Evolutionary conservation across 2,329 filamentous ascomycete genomes (phyloP).

Genomic region (Furcasterigmium sp.): DNA sequence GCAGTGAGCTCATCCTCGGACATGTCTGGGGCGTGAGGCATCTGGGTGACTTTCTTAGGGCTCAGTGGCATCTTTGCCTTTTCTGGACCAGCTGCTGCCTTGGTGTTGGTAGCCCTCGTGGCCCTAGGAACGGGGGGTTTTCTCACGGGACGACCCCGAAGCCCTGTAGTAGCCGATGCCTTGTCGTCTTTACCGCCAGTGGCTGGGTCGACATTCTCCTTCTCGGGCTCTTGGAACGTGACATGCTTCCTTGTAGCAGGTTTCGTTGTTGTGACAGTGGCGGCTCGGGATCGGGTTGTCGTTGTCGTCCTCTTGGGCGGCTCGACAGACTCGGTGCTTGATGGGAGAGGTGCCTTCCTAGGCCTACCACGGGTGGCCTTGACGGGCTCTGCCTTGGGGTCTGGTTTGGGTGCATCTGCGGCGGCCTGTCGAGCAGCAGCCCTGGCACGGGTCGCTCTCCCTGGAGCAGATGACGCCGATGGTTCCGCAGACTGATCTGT

Average conservation of each 20-base stretch:
- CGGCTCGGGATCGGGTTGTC: constrained; percentile 19
- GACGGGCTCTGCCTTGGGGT: constrained; percentile 16
- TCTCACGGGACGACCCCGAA: constrained; percentile 39
- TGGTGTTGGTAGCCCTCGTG: constrained; percentile 20
- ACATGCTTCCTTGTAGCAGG: constrained; percentile 53
- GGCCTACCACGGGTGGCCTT: constrained; percentile 38
- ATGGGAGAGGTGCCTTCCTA: constrained; percentile 28
- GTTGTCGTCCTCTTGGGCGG: constrained; percentile 11
- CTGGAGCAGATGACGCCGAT: constrained; percentile 10
- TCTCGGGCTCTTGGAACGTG: constrained; percentile 59
- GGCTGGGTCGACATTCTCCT: constrained; percentile 53
- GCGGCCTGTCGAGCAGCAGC: constrained; percentile 19
- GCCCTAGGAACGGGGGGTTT: constrained; percentile 28
- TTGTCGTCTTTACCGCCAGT: constrained; percentile 26
- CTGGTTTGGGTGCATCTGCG: constrained; percentile 15
- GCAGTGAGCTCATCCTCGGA: constrained; percentile 58
- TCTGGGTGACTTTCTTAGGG: constrained; percentile 60
- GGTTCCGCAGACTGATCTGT: constrained; percentile 11
- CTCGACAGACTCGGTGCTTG: constrained; percentile 17
- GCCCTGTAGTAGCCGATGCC: constrained; percentile 22
- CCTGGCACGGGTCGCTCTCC: constrained; percentile 22
- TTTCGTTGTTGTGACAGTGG: constrained; percentile 27
- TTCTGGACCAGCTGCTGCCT: constrained; percentile 16
- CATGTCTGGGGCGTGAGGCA: constrained; percentile 38
- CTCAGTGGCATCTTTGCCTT: constrained; percentile 49